Percentiles rank a stretch among this genome's conserved stretches.
phyloP scores from a whole-genome alignment of 1,139 yeast genomes.

The Pichia sp. region DNA sequence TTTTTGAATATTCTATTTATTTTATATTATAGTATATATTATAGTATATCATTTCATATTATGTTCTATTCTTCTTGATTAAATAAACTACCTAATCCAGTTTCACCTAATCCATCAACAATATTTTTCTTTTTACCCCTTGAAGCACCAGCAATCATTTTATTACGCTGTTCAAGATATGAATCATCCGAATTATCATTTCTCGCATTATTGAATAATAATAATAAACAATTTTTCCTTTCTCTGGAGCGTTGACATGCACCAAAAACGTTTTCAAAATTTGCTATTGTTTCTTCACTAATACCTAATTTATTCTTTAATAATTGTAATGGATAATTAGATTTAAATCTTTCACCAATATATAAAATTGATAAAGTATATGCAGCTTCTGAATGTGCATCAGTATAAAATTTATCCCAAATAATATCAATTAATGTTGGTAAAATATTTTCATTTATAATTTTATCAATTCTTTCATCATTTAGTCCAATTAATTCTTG shows the following conservation, averaged over 20 bases:
- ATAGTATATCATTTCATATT: not conserved
- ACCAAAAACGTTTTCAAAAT: slow-evolving; percentile 45
- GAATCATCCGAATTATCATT: slow-evolving; percentile 29
- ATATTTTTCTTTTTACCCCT: slow-evolving; percentile 28
- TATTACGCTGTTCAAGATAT: slow-evolving; percentile 14
- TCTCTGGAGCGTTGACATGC: slow-evolving; percentile 48
- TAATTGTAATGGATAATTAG: slow-evolving; percentile 44
- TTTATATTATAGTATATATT: not conserved
- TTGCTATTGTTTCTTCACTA: slow-evolving; percentile 38
- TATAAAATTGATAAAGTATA: slow-evolving; percentile 78
- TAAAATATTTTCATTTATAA: slow-evolving; percentile 53
- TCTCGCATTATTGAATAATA: slow-evolving; percentile 40
- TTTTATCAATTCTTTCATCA: slow-evolving; percentile 74
- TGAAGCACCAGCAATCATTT: slow-evolving; percentile 16
- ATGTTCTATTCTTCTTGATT: slow-evolving; percentile 34
- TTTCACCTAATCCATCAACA: slow-evolving; percentile 22
- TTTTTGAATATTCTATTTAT: not conserved
- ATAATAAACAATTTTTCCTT: slow-evolving; percentile 46
- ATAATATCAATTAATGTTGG: slow-evolving; percentile 49
- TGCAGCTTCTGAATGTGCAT: slow-evolving; percentile 88
- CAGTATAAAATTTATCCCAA: slow-evolving; percentile 71
- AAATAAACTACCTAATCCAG: slow-evolving; percentile 44
- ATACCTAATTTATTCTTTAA: slow-evolving; percentile 41
- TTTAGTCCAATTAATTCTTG: slow-evolving; percentile 55
- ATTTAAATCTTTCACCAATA: slow-evolving; percentile 61